A percentile compares a stretch with the other conserved stretches of the same genome.
Evolutionary conservation across 2,329 filamentous ascomycete species (phyloP).

Genomic region (Fusarium clavum): DNA sequence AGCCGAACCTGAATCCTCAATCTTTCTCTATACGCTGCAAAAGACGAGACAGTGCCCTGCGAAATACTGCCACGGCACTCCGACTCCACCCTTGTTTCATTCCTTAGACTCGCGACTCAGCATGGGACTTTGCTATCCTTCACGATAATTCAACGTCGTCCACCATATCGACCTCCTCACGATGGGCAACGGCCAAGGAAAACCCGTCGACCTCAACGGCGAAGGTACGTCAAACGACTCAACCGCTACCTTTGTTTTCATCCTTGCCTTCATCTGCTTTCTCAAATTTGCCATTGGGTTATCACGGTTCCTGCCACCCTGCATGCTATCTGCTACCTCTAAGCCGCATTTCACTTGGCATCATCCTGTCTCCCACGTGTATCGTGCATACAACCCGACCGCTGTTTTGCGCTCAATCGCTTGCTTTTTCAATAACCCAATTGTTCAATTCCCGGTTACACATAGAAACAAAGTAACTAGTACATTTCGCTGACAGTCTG

Average conservation of each 20-base stretch:
- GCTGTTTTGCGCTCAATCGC: slow-evolving; percentile 3
- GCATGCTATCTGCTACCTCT: slow-evolving; percentile 21
- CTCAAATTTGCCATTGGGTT: slow-evolving; percentile 12
- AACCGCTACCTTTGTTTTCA: not conserved
- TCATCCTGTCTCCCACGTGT: slow-evolving; percentile 42
- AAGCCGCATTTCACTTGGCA: slow-evolving; percentile 36
- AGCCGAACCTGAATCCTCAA: slow-evolving; percentile 2
- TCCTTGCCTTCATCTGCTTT: not conserved
- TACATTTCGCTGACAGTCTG: slow-evolving; percentile 13
- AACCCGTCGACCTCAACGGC: slow-evolving; percentile 90
- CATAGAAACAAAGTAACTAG: not conserved
- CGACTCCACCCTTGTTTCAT: slow-evolving; percentile 42
- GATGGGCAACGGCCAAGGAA: slow-evolving; percentile 97
- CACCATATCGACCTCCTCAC: slow-evolving; percentile 43
- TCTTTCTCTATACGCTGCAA: slow-evolving; percentile 4
- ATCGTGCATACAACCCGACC: slow-evolving; percentile 35
- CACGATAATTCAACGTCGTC: slow-evolving; percentile 48
- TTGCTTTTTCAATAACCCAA: not conserved
- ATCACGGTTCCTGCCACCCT: slow-evolving; percentile 17
- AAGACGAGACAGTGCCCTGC: slow-evolving; percentile 36
- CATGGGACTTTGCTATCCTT: slow-evolving; percentile 47
- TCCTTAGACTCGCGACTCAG: slow-evolving; percentile 44
- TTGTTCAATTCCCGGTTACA: not conserved
- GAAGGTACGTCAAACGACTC: slow-evolving; percentile 72
- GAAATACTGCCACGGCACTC: slow-evolving; percentile 39